Conservation (phyloP, 208 protist genomes). For the Wallacemonas sp. region DNA sequence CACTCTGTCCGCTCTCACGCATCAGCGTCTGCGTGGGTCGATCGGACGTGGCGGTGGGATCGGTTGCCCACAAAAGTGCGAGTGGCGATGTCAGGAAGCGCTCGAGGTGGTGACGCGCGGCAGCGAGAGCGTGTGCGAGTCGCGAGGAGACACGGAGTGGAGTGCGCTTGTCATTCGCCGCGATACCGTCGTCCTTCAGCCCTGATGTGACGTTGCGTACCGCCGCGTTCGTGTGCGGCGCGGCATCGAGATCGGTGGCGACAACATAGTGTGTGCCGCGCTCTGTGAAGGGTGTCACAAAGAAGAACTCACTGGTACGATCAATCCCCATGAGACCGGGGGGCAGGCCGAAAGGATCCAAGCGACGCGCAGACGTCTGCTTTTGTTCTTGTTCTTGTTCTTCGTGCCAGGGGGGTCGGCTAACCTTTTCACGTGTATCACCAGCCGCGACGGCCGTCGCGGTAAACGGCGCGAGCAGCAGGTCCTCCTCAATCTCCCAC, state of each 20-base stretch:
- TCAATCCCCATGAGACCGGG: slow-evolving; percentile 17
- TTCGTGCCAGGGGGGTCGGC: slow-evolving; percentile 19
- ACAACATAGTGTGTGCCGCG: background rate
- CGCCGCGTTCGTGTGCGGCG: no score
- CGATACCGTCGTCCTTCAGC: no score
- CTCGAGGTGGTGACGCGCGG: no score
- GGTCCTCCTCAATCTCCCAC: slow-evolving; percentile 30
- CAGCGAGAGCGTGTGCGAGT: no score
- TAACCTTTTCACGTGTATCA: slow-evolving; percentile 5
- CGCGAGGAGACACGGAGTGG: no score
- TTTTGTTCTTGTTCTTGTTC: no score
- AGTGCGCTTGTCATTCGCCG: no score
- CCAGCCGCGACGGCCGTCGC: background rate
- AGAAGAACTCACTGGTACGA: slow-evolving; percentile 9
- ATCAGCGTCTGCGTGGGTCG: background rate
- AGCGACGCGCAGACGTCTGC: slow-evolving; percentile 24
- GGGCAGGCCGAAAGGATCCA: slow-evolving; percentile 17
- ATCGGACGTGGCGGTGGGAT: background rate
- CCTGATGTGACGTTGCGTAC: no score
- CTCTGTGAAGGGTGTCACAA: slow-evolving; percentile 3
- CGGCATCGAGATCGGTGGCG: background rate
- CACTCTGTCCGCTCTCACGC: no score
- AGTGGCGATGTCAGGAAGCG: background rate
- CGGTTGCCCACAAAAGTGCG: background rate
- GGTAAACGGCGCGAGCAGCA: slow-evolving; percentile 19